Evolutionary conservation across 306 rosid genomes (phyloP).

Genomic region (Canavalia gladiata): DNA sequence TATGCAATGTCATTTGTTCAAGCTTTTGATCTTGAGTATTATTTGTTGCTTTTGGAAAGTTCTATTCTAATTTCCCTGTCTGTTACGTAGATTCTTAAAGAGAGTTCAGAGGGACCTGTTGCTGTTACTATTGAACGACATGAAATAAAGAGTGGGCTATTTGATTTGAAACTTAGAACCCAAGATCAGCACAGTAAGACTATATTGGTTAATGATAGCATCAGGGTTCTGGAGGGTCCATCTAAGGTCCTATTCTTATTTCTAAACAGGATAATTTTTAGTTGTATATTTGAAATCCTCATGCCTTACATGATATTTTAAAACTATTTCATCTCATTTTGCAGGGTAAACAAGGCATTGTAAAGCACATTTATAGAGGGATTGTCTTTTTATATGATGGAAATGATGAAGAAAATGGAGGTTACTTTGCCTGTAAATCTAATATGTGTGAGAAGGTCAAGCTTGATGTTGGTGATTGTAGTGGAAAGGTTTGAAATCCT

Average conservation of each 20-base stretch:
- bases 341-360: conserved; percentile 91
- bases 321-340: conserved; percentile 47
- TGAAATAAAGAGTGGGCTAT: conserved; percentile 69
- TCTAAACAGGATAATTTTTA: background rate
- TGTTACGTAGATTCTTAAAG: conserved; percentile 76
- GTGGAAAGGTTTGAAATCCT: conserved; percentile 74
- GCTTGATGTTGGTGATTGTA: conserved; percentile 55
- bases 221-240: conserved; percentile 80
- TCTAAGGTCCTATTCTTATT: conserved; percentile 65
- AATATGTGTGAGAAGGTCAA: conserved; percentile 84
- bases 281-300: conserved; percentile 28
- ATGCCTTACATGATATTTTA: conserved; percentile 37
- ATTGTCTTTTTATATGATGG: conserved; percentile 73
- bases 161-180: conserved; percentile 80
- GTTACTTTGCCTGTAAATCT: conserved; percentile 84
- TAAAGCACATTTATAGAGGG: conserved; percentile 82
- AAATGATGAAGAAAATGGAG: conserved; percentile 75
- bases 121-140: conserved; percentile 61
- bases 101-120: conserved; percentile 71
- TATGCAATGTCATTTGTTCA: conserved; percentile 27
- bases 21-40: conserved; percentile 25
- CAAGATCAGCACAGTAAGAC: conserved; percentile 72
- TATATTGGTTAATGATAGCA: conserved; percentile 73
- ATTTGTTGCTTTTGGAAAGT: conserved; percentile 24
- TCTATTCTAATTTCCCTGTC: conserved; percentile 22